A percentile compares a stretch with the other conserved stretches of the same genome.
These are phyloP conservation scores for Cryptococcus jaspeensis DNA, from an alignment of 1,284 basidiomycete species.

Conservation along the genomic window DNA sequence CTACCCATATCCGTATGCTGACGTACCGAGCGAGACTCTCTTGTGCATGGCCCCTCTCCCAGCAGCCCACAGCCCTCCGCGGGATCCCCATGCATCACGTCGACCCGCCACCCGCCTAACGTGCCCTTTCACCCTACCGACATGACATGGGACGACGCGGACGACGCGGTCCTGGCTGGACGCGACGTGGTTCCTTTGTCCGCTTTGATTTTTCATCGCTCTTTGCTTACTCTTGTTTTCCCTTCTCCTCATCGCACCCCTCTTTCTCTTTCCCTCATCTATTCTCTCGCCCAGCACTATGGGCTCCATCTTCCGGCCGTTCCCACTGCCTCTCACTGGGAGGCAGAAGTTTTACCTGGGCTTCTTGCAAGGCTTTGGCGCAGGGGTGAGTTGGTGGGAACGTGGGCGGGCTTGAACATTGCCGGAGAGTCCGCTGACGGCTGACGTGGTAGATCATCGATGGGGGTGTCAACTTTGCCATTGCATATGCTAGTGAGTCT, in stretches of 20 bases:
- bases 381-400: conserved; percentile 26
- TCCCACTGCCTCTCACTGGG: conserved; percentile 43
- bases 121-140: too few species aligned
- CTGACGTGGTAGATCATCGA: conserved; percentile 37
- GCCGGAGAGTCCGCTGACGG: conserved; percentile 2
- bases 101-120: too few species aligned
- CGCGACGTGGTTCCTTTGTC: too few species aligned
- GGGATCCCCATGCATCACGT: too few species aligned
- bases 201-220: too few species aligned
- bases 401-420: background rate
- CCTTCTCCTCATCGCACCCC: background rate
- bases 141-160: too few species aligned
- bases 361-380: conserved; percentile 42
- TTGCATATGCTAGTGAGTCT: conserved; percentile 47
- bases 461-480: conserved; percentile 49
- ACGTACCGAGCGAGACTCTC: too few species aligned
- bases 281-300: conserved; percentile 11
- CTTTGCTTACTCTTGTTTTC: too few species aligned
- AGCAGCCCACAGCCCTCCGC: too few species aligned
- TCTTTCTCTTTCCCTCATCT: background rate
- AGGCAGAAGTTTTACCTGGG: conserved; percentile 47
- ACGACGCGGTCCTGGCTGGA: too few species aligned
- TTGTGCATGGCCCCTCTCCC: too few species aligned
- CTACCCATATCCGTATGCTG: too few species aligned
- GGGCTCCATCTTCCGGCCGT: conserved; percentile 46